Base-by-base conservation (phyloP, 495 filamentous ascomycete genomes). In the Talaromyces thailandensis region DNA sequence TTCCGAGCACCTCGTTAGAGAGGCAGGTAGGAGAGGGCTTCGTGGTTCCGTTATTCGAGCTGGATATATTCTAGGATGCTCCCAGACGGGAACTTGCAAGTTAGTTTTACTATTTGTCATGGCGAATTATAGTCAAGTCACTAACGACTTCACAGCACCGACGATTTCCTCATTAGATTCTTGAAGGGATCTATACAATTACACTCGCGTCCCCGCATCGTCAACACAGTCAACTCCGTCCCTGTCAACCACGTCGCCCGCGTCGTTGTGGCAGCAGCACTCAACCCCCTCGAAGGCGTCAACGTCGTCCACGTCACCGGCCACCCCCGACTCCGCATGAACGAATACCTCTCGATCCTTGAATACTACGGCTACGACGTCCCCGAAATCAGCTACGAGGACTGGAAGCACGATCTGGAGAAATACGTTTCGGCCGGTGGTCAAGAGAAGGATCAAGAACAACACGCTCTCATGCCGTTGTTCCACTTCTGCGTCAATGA, bases 91-190 rank as follows among this genome's bases (percentile, higher is more conserved):
- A 65, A 74, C 73, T 70, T 72, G 64, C 67, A 63, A 62, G 63
- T 65, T 21, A 61, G 57, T 59, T 21, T 62, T 23, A 26, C 14
- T 25, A 14, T 43, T 37, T 9, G 24, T 37, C 6, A 51, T 52
- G n/a, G 18, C 23, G n/a, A 56, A 31, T 51, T n/a, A n/a, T n/a
- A n/a, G 26, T 18, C 6, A 51, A 12, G 0, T 37, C 18, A 28
- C 16, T 43, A 18, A 62, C 32, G 25, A 60, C 24, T 29, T 60
- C 65, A 84, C 64, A 92, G 88, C 73, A 91, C 88, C 8, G 93
- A 98, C 69, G 93, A 98, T 74, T 98, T 98, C 80, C 77, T 98
- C 24, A 83, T 96, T 59, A 88, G 94, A 55, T 83, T 97, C 81
- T 70, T 88, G 37, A 96, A 96, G 75, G 93, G 91, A 52, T 96